phyloP scores from a whole-genome alignment of 2,329 filamentous ascomycete genomes.

The Paecilomyces niveus region DNA sequence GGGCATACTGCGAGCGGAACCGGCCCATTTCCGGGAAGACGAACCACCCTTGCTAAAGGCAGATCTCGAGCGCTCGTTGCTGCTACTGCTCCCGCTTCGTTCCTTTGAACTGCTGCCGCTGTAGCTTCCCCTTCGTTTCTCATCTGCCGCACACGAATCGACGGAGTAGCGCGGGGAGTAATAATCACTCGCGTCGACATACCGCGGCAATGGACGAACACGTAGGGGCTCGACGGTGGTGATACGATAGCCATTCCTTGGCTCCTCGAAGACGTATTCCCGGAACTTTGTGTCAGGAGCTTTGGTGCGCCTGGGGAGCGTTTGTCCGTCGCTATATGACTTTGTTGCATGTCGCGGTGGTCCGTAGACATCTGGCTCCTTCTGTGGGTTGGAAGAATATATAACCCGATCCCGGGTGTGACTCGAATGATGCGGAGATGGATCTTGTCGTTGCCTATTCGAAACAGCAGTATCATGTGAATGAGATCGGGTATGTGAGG shows the following conservation, averaged over 20 bases:
- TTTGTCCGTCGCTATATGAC: conserved; percentile 7
- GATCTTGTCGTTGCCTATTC: conserved; percentile 20
- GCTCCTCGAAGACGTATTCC: conserved; percentile 17
- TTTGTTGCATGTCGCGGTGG: conserved; percentile 3
- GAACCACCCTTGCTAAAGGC: conserved; percentile 12
- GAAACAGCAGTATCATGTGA: conserved; percentile 29
- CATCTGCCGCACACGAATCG: conserved; percentile 17
- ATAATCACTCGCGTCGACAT: conserved; percentile 4
- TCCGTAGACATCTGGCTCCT: not conserved
- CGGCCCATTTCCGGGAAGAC: conserved; percentile 10
- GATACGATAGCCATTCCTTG: conserved; percentile 10
- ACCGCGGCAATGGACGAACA: conserved; percentile 9
- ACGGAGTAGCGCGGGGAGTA: not conserved
- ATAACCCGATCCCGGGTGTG: conserved; percentile 1
- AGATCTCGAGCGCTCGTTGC: conserved; percentile 16
- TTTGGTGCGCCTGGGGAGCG: conserved; percentile 10
- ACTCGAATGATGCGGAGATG: conserved; percentile 14
- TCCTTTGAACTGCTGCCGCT: conserved; percentile 11
- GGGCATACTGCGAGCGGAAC: conserved; percentile 11
- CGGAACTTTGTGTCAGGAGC: conserved; percentile 15
- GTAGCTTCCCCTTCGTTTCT: conserved; percentile 18
- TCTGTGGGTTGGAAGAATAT: not conserved
- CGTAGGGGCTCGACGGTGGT: conserved; percentile 9
- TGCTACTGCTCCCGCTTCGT: conserved; percentile 14
- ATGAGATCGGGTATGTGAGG: conserved; percentile 22